Evolutionary conservation across 2,329 filamentous ascomycete species (phyloP).

Genomic region (Coniella vitis): DNA sequence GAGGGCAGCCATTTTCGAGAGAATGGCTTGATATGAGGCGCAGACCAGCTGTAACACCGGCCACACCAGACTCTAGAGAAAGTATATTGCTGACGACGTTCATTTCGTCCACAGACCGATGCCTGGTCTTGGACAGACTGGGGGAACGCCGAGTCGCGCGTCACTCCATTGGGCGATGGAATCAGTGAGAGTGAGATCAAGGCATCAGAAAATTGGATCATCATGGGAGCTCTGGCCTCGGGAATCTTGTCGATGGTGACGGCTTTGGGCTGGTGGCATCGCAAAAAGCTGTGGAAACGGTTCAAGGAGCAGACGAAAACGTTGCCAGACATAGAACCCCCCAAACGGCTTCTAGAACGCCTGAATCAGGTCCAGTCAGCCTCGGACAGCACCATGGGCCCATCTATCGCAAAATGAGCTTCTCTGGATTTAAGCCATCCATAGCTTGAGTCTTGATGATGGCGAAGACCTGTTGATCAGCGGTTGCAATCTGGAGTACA

Average conservation of each 20-base stretch:
- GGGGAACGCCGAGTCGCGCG: not conserved
- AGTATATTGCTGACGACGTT: not conserved
- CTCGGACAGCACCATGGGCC: not conserved
- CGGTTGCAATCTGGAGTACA: too few species aligned
- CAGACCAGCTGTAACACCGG: too few species aligned
- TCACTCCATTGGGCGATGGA: not conserved
- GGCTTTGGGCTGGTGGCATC: constrained; percentile 2
- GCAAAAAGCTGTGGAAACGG: not conserved
- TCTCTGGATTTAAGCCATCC: not conserved
- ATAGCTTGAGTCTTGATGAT: too few species aligned
- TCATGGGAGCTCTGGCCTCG: not conserved
- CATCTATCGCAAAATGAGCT: too few species aligned
- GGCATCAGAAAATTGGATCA: not conserved
- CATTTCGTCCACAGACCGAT: not conserved
- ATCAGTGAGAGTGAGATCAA: not conserved
- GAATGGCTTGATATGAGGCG: too few species aligned
- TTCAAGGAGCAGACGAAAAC: not conserved
- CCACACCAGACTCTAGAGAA: too few species aligned
- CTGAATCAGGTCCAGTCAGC: not conserved
- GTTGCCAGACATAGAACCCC: not conserved
- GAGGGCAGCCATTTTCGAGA: too few species aligned
- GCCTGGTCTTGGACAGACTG: not conserved
- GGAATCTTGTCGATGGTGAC: not conserved
- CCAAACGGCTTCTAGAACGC: too few species aligned
- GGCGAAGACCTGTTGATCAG: too few species aligned